Evolutionary conservation across 495 filamentous ascomycete species (phyloP).

Genomic region (Penicillium odoratum): DNA sequence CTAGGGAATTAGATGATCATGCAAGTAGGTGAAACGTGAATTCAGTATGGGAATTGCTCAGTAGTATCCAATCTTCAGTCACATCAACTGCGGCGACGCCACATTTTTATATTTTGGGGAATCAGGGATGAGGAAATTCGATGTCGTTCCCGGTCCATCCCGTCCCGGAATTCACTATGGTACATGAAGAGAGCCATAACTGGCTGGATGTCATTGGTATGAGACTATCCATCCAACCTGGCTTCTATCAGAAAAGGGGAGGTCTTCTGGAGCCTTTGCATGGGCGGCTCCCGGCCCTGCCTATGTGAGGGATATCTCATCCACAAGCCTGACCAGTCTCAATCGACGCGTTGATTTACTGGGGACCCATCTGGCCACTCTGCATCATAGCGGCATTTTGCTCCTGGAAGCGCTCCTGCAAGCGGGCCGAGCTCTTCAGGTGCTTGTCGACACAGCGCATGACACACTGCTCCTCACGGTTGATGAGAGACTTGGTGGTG

Average conservation of each 20-base stretch:
- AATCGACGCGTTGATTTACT: slow-evolving; percentile 29
- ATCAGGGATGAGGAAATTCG: slow-evolving; percentile 9
- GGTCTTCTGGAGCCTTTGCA: slow-evolving; percentile 5
- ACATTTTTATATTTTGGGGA: slow-evolving; percentile 19
- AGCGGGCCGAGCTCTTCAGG: slow-evolving; percentile 79
- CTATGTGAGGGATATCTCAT: background rate
- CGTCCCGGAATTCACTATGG: slow-evolving; percentile 25
- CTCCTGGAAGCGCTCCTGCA: slow-evolving; percentile 92
- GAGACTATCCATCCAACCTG: background rate
- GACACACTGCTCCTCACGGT: slow-evolving; percentile 85
- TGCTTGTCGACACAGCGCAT: slow-evolving; percentile 94
- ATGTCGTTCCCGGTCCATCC: slow-evolving; percentile 9
- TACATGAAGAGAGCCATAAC: slow-evolving; percentile 25
- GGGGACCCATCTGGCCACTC: slow-evolving; percentile 51
- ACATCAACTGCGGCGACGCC: slow-evolving; percentile 2
- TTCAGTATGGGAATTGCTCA: background rate
- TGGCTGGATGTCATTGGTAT: background rate
- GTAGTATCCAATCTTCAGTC: background rate
- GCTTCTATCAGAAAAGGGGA: background rate
- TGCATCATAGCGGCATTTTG: slow-evolving; percentile 87
- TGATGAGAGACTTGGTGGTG: slow-evolving; percentile 88
- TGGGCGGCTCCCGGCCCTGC: background rate
- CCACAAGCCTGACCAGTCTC: background rate
- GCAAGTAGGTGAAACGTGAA: background rate
- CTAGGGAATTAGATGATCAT: background rate